Base-by-base conservation (phyloP, 1,284 basidiomycete genomes). In the Stereum hirsutum region DNA sequence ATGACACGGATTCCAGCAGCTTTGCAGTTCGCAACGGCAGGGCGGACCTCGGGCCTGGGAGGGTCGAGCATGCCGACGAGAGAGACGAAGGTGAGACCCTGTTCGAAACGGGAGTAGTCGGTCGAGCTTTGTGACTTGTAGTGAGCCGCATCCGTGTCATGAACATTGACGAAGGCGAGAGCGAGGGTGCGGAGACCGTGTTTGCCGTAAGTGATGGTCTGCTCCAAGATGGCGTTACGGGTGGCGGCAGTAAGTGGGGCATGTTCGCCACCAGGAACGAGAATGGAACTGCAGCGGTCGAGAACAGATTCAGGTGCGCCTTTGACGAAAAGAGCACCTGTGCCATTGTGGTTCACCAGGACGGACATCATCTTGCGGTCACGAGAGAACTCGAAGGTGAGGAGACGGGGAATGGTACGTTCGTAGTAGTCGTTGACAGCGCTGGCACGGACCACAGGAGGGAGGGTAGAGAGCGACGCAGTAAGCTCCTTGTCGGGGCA, bases 321-420 rank as follows among this genome's bases (percentile, higher is more conserved):
- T 64, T 99, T 99, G 59, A 89, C 91, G 56, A 93, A 85, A 2
- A 95, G 69, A 15, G 81, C 72, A 28, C 81, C 80, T 4, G 63
- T 62, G 8, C 72, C 74, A 48, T 78, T 72, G 47, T 74, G 64
- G 33, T 48, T 53, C 5, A 63, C 54, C 12, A 44, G 43, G 38
- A 44, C 92, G 20, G 94, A 97, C 95, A 98, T 99, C 76, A 93
- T 94, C 68, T 98, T 99, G 60, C 95, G 88, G 63, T 99, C 96
- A 27, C 95, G 85, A 23, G 91, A 89, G 65, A 99, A 99, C 62
- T 98, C 95, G 58, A 99, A 94, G 2, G 94, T 98, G 50, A 95
- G 67, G 10, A 96, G 71, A 47, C 93, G 82, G 15, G 81, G 70
- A 55, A 91, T 82, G 17, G 66, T 70, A 39, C 71, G 68, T 52